These are phyloP conservation scores for Fraxinus americana DNA, from an alignment of 257 asterid genomes.

Conservation along the genomic window DNA sequence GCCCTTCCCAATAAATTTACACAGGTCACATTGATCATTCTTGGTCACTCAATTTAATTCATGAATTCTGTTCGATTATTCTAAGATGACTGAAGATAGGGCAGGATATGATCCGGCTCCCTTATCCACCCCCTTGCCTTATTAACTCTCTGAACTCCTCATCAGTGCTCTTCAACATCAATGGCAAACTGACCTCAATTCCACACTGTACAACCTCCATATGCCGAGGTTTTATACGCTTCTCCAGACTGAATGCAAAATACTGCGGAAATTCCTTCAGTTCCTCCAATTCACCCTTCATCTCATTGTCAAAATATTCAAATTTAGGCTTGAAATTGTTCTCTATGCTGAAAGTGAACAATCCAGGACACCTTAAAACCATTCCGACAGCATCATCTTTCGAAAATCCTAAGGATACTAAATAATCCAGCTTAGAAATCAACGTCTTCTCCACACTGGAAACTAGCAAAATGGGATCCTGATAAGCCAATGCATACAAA, in stretches of 20 bases:
- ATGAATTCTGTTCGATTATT: no score
- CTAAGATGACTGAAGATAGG: no score
- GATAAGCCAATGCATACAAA: constrained; percentile 57
- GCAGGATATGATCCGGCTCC: no score
- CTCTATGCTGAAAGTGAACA: constrained; percentile 79
- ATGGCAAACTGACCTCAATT: constrained; percentile 52
- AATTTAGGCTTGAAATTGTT: constrained; percentile 83
- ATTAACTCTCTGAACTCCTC: constrained; percentile 62
- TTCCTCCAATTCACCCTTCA: constrained; percentile 64
- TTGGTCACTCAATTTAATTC: not conserved
- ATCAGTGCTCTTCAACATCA: constrained; percentile 72
- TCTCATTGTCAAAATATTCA: constrained; percentile 57
- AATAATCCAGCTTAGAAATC: constrained; percentile 65
- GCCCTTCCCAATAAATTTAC: not conserved
- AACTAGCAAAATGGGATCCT: constrained; percentile 72
- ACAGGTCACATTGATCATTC: not conserved
- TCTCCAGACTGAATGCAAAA: constrained; percentile 83
- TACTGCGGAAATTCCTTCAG: constrained; percentile 80
- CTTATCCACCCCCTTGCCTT: constrained; percentile 32
- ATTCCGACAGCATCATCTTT: constrained; percentile 58
- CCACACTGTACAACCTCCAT: constrained; percentile 52
- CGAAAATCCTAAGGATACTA: constrained; percentile 60
- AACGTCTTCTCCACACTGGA: constrained; percentile 84
- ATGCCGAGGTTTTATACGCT: constrained; percentile 74
- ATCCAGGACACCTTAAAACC: constrained; percentile 80